phyloP scores from a whole-genome alignment of 768 basidiomycete genomes.

The Suillus sp. region DNA sequence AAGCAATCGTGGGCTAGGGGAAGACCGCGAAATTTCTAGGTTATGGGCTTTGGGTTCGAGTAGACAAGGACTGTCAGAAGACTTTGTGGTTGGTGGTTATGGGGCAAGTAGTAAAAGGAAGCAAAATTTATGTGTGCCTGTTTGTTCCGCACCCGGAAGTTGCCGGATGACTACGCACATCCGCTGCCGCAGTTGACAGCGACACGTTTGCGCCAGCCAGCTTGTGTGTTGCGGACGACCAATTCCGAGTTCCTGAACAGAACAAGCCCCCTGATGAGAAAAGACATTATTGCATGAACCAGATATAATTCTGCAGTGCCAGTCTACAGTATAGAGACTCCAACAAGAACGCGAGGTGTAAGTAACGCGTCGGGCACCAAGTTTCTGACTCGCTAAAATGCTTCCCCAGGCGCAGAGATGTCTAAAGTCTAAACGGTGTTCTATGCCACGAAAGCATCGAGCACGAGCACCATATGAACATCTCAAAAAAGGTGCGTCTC shows the following conservation, averaged over 20 bases:
- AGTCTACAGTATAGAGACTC: not conserved
- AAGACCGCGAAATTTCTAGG: slow-evolving; percentile 9
- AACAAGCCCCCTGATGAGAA: too few species aligned
- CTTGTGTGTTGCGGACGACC: too few species aligned
- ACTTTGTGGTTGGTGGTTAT: slow-evolving; percentile 9
- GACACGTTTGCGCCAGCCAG: too few species aligned
- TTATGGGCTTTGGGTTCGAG: slow-evolving; percentile 10
- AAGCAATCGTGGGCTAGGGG: slow-evolving; percentile 31
- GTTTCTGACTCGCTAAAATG: not conserved
- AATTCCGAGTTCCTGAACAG: too few species aligned
- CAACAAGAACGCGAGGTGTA: not conserved
- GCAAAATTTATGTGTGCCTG: slow-evolving; percentile 32
- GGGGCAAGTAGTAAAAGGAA: slow-evolving; percentile 7
- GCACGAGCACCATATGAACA: not conserved
- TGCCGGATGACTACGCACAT: slow-evolving; percentile 4
- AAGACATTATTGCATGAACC: too few species aligned
- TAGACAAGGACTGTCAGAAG: not conserved
- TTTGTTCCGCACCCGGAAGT: slow-evolving; percentile 29
- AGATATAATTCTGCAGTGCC: not conserved
- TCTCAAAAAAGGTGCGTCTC: not conserved
- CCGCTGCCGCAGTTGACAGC: not conserved
- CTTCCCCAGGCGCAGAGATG: too few species aligned
- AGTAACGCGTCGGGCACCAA: not conserved
- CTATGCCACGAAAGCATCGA: not conserved
- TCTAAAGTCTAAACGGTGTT: not conserved